Evolutionary conservation across 2,329 filamentous ascomycete species (phyloP).

Genomic region (Metarhizium sp.): DNA sequence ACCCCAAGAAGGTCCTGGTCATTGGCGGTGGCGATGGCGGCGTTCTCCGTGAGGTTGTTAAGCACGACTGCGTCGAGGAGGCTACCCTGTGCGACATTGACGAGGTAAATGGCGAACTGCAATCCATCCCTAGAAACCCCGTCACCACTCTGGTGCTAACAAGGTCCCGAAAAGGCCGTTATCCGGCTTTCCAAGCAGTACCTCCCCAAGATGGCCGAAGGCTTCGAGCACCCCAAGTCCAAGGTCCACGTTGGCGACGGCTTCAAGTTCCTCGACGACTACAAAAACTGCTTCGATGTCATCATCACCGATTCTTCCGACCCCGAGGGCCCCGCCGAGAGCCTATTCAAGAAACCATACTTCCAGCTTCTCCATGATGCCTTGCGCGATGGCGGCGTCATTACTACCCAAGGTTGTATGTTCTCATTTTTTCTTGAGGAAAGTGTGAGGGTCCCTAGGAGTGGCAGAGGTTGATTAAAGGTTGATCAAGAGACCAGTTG

Average conservation of each 20-base stretch:
- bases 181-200: constrained; percentile 98
- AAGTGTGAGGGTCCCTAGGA: constrained; percentile 28
- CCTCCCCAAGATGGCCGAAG: constrained; percentile 86
- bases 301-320: constrained; percentile 99
- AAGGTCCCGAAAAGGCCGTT: constrained; percentile 54
- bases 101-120: constrained; percentile 46
- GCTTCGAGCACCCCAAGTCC: constrained; percentile 85
- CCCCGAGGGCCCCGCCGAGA: constrained; percentile 92
- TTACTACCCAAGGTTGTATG: constrained; percentile 99
- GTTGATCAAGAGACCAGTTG: neutral
- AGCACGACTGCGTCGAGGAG: constrained; percentile 96
- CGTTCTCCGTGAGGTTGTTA: constrained; percentile 96
- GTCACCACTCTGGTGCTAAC: neutral
- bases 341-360: constrained; percentile 97
- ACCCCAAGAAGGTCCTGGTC: constrained; percentile 96
- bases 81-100: constrained; percentile 97
- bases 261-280: constrained; percentile 96
- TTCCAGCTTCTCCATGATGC: constrained; percentile 89
- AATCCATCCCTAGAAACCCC: constrained; percentile 40
- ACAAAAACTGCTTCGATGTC: constrained; percentile 96
- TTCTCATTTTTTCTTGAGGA: constrained; percentile 53
- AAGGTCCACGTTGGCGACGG: constrained; percentile 91
- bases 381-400: constrained; percentile 90
- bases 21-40: constrained; percentile 97
- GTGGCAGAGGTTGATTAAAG: constrained; percentile 13